Evolutionary conservation across 179 eudicot species (phyloP).

Genomic region (Vitellaria paradoxa): DNA sequence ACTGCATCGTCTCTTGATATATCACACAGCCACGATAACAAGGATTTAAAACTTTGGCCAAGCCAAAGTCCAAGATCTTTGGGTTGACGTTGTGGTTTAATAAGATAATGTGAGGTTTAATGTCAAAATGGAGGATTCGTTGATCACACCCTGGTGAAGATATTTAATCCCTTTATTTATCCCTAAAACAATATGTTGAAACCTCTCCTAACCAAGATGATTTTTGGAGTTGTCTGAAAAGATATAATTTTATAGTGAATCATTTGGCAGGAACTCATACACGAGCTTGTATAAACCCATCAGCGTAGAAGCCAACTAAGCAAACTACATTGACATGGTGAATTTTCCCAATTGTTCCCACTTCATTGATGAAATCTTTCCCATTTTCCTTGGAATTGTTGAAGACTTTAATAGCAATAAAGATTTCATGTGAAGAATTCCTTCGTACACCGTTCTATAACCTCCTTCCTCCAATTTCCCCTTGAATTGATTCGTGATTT

Average conservation of each 20-base stretch:
- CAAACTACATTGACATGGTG: constrained; percentile 35
- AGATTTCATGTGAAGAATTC: constrained; percentile 23
- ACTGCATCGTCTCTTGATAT: too few relatives aligned
- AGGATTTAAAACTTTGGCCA: too few relatives aligned
- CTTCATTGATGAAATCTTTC: constrained; percentile 32
- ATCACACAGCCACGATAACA: too few relatives aligned
- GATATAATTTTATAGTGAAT: constrained; percentile 21
- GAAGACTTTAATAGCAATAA: constrained; percentile 28
- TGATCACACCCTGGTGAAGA: constrained; percentile 36
- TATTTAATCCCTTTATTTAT: constrained; percentile 29
- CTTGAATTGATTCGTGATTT: constrained; percentile 20
- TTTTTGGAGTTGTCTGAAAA: constrained; percentile 6
- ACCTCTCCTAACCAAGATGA: constrained; percentile 24
- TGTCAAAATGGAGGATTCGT: constrained; percentile 34
- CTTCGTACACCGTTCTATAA: constrained; percentile 30
- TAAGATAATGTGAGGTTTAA: constrained; percentile 30
- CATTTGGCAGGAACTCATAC: constrained; percentile 24
- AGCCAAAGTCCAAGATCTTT: constrained; percentile 30
- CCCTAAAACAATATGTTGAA: constrained; percentile 23
- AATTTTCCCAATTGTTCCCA: constrained; percentile 25
- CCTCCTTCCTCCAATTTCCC: constrained; percentile 29
- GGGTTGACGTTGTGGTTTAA: constrained; percentile 28
- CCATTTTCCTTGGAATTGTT: constrained; percentile 21
- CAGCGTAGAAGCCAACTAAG: constrained; percentile 31
- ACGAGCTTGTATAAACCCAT: constrained; percentile 24